A percentile compares a stretch with the other conserved stretches of the same genome.
These are phyloP conservation scores for Bipolaris cookei DNA, from an alignment of 2,329 filamentous ascomycete genomes.

Conservation along the genomic window DNA sequence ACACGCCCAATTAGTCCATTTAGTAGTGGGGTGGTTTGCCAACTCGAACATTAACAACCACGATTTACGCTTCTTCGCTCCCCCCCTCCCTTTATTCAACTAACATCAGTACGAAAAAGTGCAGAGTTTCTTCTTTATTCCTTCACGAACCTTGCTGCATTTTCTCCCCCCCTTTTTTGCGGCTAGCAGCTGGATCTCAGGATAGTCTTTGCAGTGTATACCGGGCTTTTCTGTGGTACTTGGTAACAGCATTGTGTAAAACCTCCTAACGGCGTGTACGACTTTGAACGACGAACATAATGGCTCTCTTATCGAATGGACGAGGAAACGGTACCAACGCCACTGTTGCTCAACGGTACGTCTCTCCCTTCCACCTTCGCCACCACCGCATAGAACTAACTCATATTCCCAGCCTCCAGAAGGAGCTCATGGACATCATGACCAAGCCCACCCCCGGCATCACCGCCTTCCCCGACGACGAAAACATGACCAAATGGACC, in stretches of 20 bases:
- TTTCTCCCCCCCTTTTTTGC: not conserved
- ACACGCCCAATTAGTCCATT: conserved; percentile 5
- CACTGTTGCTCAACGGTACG: conserved; percentile 57
- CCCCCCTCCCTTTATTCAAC: too few species aligned
- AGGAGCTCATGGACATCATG: conserved; percentile 98
- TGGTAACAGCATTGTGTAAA: not conserved
- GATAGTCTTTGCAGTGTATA: conserved; percentile 1
- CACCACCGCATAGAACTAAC: conserved; percentile 6
- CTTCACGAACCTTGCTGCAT: not conserved
- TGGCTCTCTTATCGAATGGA: conserved; percentile 36
- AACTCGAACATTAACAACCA: not conserved
- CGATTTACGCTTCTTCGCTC: too few species aligned
- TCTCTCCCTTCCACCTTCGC: not conserved
- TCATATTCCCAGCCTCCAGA: conserved; percentile 73
- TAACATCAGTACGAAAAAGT: not conserved
- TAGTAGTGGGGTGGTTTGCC: not conserved
- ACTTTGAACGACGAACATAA: conserved; percentile 9
- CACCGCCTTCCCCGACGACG: conserved; percentile 92
- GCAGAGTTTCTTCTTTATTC: too few species aligned
- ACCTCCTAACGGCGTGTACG: not conserved
- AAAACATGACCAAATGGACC: conserved; percentile 84
- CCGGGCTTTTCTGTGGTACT: not conserved
- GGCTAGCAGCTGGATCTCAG: not conserved
- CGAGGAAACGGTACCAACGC: conserved; percentile 46
- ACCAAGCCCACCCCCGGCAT: conserved; percentile 90